Evolutionary conservation across 208 protist species (phyloP), one percentile per base, ranked within the genome.

Genomic region (Acanthamoeba healyi): DNA sequence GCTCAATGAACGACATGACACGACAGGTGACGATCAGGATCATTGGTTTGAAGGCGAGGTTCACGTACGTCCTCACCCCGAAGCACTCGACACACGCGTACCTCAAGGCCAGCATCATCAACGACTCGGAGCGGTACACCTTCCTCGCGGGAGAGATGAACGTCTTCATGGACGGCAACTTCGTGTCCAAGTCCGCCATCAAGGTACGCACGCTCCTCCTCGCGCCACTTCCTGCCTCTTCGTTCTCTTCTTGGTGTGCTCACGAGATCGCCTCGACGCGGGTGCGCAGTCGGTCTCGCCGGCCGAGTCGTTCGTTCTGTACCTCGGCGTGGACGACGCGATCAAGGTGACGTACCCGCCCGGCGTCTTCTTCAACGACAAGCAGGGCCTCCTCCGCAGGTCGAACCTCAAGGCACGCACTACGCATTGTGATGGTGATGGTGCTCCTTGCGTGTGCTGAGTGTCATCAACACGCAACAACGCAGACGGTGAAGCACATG

Each of bases 101-200:
- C 38, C 70, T 79, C 36, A 79, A 79, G 70, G 70, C 70, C 15
- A 79, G 32, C 70, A 79, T 79, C 70, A 44, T 79, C 70, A 79
- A 79, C 38, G 70, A 79, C 70, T 79, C 70, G 34, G 70, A 79
- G 9, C 38, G 42, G 38, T 79, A 79, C 70, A n/a, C 70, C 6
- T 42, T 79, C 34, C 70, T 79, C 36, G 70, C 70, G 4, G 70
- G 70, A 12, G 70, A 79, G 6, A 79, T 79, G 24, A 79, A 79
- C 70, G 70, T 79, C 29, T 79, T 79, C 70, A 79, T 79, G 70
- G 70, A 79, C 70, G 70, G 70, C 70, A 79, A 79, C 70, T 79
- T 79, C 24, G 70, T 79, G 17, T 12, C 70, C 70, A 79, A 79
- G 70, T 79, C 70, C 9, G 38, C 70, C 70, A 79, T 79, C 32